Conservation (phyloP, 805 yeast species). For the Metschnikowia continentalis region DNA sequence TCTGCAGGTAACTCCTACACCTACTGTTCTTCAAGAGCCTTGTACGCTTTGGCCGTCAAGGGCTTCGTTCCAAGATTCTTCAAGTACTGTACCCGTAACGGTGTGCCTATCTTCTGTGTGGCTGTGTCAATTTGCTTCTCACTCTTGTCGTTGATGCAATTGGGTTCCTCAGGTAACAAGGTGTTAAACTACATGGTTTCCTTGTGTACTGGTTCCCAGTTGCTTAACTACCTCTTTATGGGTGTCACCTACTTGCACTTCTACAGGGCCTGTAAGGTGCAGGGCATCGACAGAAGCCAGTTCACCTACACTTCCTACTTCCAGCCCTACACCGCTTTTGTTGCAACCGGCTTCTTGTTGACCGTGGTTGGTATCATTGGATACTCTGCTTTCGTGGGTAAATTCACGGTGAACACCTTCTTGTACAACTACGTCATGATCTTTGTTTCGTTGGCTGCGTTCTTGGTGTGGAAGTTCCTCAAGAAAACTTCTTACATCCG, state of each 20-base stretch:
- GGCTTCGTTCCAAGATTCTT: conserved; percentile 18
- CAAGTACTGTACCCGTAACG: conserved; percentile 14
- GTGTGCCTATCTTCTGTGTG: conserved; percentile 20
- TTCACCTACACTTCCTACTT: conserved; percentile 43
- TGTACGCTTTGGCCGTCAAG: conserved; percentile 17
- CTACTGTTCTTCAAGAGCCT: conserved; percentile 19
- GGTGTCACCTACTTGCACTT: conserved; percentile 18
- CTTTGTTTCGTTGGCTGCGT: conserved; percentile 40
- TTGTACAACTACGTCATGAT: conserved; percentile 71
- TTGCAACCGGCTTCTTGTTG: conserved; percentile 30
- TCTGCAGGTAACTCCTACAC: conserved; percentile 21
- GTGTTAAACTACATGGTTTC: conserved; percentile 20
- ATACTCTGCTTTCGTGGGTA: conserved; percentile 63
- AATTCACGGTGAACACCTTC: conserved; percentile 60
- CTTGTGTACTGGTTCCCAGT: conserved; percentile 21
- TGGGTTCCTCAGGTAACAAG: conserved; percentile 14
- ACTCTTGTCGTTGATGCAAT: conserved; percentile 19
- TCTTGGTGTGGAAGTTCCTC: conserved; percentile 32
- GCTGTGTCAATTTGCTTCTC: conserved; percentile 18
- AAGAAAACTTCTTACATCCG: conserved; percentile 36
- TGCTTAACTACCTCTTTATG: conserved; percentile 20
- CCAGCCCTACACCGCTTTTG: conserved; percentile 37
- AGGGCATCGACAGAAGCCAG: conserved; percentile 28
- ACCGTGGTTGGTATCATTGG: conserved; percentile 58
- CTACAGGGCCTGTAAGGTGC: conserved; percentile 21